Base-by-base conservation (phyloP, 164 flowering plant species). In the Magnolia changhungtana region DNA sequence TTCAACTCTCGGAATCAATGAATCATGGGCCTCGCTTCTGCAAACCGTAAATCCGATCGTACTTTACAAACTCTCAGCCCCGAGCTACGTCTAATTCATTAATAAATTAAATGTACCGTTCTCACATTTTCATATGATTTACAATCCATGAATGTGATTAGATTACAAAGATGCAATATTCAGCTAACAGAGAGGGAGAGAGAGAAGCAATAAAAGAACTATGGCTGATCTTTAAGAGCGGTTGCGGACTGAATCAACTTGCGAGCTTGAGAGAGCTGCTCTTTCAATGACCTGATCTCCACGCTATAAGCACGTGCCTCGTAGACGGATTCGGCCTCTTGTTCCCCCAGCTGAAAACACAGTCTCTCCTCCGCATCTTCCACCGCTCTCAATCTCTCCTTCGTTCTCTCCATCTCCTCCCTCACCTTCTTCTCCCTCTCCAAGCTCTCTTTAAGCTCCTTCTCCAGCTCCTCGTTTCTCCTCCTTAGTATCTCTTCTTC, bases 351-450 rank as follows among this genome's bases (percentile, higher is more conserved):
- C 81, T 91, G 92, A 0, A 84, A 80, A 79, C 93, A 94, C 19
- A 94, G 89, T 73, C 86, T 74, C 86, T 92, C 98, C 85, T 91
- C 95, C 50, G 89, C 97, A 51, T 91, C 95, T 82, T 91, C 95
- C 63, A 87, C 90, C 72, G 88, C 82, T 23, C 83, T 77, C 50
- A 90, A 82, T 79, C 92, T 78, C 77, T 85, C 82, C 69, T 71
- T 72, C 20, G 82, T 75, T 61, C 67, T 76, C 76, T 72, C 58
- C 13, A 91, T 69, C 80, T 91, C 92, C 67, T 63, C 31, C 72
- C 81, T 87, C 93, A 84, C 85, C 80, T 31, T 67, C 79, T 82
- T 86, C 59, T 88, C 94, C 67, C 73, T 79, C 82, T 87, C 92
- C 83, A 88, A 73, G 72, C 96, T 88, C 80, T 78, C 64, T 77